Conservation (phyloP, 768 basidiomycete genomes). For the Steccherinum ochraceum region DNA sequence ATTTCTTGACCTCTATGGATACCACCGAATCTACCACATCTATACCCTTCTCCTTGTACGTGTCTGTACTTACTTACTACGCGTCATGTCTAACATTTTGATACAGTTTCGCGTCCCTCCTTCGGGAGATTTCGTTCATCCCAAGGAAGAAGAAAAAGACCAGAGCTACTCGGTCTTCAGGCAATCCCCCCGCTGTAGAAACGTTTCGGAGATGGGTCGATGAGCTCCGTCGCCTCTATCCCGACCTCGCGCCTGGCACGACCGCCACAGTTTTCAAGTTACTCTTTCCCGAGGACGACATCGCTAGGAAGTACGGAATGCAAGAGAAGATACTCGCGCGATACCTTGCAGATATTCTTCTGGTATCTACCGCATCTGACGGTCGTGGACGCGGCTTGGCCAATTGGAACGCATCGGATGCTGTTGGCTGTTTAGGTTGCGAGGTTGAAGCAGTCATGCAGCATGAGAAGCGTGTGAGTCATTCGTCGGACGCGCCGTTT, state of each 20-base stretch:
- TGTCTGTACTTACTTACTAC: too few relatives aligned
- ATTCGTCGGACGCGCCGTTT: neutral
- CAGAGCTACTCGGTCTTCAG: neutral
- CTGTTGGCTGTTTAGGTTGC: conserved; percentile 64
- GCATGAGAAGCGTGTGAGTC: conserved; percentile 8
- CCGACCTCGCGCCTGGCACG: conserved; percentile 29
- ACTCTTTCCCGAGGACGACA: conserved; percentile 83
- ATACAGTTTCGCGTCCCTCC: neutral
- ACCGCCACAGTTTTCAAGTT: conserved; percentile 61
- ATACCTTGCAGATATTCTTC: conserved; percentile 41
- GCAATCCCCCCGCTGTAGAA: conserved; percentile 5
- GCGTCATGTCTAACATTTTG: too few relatives aligned
- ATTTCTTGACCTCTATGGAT: too few relatives aligned
- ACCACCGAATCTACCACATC: too few relatives aligned
- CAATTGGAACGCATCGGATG: conserved; percentile 35
- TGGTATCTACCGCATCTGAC: conserved; percentile 19
- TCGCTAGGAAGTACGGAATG: conserved; percentile 62
- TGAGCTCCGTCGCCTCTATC: conserved; percentile 11
- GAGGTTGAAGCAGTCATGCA: conserved; percentile 47
- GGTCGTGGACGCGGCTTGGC: conserved; percentile 21
- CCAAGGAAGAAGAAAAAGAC: neutral
- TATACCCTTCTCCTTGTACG: too few relatives aligned
- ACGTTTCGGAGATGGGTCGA: conserved; percentile 16
- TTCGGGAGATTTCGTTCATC: neutral
- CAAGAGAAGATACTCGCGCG: conserved; percentile 57